Base-by-base conservation (phyloP, 1,284 basidiomycete genomes). In the Rhodofomes roseus region DNA sequence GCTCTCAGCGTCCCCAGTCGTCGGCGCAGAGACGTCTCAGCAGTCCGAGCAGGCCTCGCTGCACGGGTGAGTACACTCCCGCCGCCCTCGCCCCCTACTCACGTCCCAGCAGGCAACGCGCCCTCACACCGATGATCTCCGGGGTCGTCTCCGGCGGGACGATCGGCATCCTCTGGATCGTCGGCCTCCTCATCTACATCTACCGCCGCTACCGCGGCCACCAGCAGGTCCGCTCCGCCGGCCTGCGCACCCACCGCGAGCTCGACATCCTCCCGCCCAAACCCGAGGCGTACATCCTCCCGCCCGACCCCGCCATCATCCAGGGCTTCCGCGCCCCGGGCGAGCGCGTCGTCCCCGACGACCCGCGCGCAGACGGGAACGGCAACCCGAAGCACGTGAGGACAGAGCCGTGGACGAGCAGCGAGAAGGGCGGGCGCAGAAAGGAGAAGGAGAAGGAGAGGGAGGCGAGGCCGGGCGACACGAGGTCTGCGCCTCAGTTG, bases 271-370 rank as follows among this genome's bases (percentile, higher is more conserved):
- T 67, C 43, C 69, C 66, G 23, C 70, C 70, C 65, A 67, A 69
- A 57, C 61, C 66, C 54, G 72, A 77, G 53, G 64, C 75, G 46
- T 77, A 83, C 63, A 78, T 87, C 60, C 80, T 89, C 36, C 86
- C 86, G 20, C 86, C 86, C 1, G 86, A 89, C 68, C 86, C 86
- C 22, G 86, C 86, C 39, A 76, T 88, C 50, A 70, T 87, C 31
- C 70, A 81, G 44, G 83, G 82, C 25, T 75, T 79, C 53, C 69
- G 73, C 27, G 65, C 71, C 57, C 80, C 81, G 1, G 81, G 82
- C 22, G 77, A 83, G 64, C 65, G 69, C 55, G 71, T 74, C 43
- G 75, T 77, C 57, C 63, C 70, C 37, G 73, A 76, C 43, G 63
- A 66, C 58, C 63, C 65, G 40, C 44, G 57, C 16, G 63, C 59